Evolutionary conservation across 2,329 filamentous ascomycete species (phyloP).

Genomic region (Aspergillus fumigatiaffinis): DNA sequence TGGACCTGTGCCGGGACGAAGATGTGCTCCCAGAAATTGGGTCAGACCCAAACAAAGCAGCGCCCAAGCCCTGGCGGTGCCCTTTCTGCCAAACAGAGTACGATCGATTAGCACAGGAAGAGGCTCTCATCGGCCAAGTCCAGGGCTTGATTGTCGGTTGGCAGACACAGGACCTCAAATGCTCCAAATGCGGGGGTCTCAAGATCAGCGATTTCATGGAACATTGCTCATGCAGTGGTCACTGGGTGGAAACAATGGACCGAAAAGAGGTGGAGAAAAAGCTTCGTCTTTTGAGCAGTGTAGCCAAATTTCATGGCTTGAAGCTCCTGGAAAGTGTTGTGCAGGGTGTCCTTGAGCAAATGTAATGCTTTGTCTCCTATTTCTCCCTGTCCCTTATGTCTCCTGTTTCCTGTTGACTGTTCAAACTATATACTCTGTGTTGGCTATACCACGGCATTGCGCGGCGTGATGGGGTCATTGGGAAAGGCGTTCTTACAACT

Average conservation of each 20-base stretch:
- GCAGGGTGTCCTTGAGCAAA: constrained; percentile 53
- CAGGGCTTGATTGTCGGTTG: constrained; percentile 73
- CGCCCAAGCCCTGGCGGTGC: constrained; percentile 65
- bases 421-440: constrained; percentile 4
- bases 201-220: constrained; percentile 93
- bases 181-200: constrained; percentile 63
- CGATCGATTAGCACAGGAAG: constrained; percentile 77
- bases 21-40: constrained; percentile 62
- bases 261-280: constrained; percentile 61
- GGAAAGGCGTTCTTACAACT: background rate
- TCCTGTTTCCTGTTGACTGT: constrained; percentile 6
- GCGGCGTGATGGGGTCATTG: background rate
- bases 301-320: constrained; percentile 74
- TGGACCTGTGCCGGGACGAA: constrained; percentile 89
- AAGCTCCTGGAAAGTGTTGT: constrained; percentile 77
- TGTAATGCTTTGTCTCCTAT: constrained; percentile 25
- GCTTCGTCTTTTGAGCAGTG: constrained; percentile 67
- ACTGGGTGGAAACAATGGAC: constrained; percentile 71
- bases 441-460: constrained; percentile 1
- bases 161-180: constrained; percentile 87
- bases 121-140: constrained; percentile 72
- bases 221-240: constrained; percentile 87
- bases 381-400: constrained; percentile 4
- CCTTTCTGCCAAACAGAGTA: constrained; percentile 70
- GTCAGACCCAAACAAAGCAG: constrained; percentile 25